Conservation (phyloP, 768 basidiomycete species). For the Cystofilobasidium ferigula region DNA sequence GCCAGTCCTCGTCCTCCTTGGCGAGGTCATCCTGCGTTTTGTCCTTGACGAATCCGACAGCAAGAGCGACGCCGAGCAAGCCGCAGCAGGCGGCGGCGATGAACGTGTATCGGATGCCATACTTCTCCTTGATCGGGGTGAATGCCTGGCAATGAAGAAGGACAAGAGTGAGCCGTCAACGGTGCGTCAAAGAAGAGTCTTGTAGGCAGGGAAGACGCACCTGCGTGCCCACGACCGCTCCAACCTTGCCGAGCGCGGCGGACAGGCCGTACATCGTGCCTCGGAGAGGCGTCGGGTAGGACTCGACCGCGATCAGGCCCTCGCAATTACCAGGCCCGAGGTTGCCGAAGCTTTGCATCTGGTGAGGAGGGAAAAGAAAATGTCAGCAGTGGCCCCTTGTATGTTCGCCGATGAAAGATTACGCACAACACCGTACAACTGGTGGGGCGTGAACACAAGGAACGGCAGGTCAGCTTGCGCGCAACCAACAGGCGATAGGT, state of each 20-base stretch:
- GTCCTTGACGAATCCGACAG: conserved; percentile 59
- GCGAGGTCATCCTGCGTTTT: conserved; percentile 57
- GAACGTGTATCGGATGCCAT: conserved; percentile 62
- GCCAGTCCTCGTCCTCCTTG: conserved; percentile 54
- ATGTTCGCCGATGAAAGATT: conserved; percentile 51
- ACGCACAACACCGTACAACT: conserved; percentile 64
- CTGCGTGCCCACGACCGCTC: conserved; percentile 59
- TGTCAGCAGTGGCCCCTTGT: conserved; percentile 18
- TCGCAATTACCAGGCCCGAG: conserved; percentile 59
- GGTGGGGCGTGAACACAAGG: too few relatives aligned
- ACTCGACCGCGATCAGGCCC: conserved; percentile 52
- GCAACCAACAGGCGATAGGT: too few relatives aligned
- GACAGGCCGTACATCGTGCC: conserved; percentile 42
- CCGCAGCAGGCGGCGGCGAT: conserved; percentile 62
- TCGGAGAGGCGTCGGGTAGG: conserved; percentile 48
- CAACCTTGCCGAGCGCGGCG: conserved; percentile 40
- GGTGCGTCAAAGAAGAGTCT: conserved; percentile 40
- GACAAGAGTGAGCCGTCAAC: neutral
- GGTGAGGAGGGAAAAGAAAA: too few relatives aligned
- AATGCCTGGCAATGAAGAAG: neutral
- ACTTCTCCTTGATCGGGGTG: conserved; percentile 23
- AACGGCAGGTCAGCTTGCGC: too few relatives aligned
- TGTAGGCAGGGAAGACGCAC: conserved; percentile 58
- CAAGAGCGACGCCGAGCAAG: conserved; percentile 51
- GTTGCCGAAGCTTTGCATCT: too few relatives aligned